These are phyloP conservation scores for Phascolomyces articulosus DNA, from an alignment of 371 early-diverging fungal species.

Conservation along the genomic window DNA sequence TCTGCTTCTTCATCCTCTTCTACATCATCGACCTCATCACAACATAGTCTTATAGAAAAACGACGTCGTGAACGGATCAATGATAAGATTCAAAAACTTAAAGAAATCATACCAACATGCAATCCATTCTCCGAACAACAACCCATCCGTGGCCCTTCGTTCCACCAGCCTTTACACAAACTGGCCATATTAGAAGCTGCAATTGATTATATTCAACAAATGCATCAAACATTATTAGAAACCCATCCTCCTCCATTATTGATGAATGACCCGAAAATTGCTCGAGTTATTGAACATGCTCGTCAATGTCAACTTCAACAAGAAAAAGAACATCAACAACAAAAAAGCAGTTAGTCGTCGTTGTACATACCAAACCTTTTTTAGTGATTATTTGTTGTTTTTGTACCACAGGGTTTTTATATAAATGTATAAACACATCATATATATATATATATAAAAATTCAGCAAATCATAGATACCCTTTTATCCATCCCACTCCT, in stretches of 20 bases:
- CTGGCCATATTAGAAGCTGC: conserved; percentile 72
- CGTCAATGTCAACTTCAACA: not conserved
- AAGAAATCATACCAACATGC: conserved; percentile 56
- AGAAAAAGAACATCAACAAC: too few species aligned
- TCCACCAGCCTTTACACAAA: conserved; percentile 56
- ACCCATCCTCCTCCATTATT: not conserved
- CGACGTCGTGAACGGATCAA: conserved; percentile 79
- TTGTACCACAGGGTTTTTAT: too few species aligned
- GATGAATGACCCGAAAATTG: conserved; percentile 6
- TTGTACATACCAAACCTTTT: too few species aligned
- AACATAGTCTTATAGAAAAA: conserved; percentile 80
- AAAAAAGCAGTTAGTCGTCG: too few species aligned
- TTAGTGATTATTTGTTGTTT: too few species aligned
- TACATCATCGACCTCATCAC: conserved; percentile 50
- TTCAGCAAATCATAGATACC: too few species aligned
- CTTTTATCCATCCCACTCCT: too few species aligned
- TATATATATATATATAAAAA: too few species aligned
- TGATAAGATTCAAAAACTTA: conserved; percentile 58
- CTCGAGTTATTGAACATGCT: conserved; percentile 13
- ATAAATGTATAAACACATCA: too few species aligned
- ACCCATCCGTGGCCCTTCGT: conserved; percentile 35
- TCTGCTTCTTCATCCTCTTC: not conserved
- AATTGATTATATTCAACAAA: conserved; percentile 68
- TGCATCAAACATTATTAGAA: conserved; percentile 15
- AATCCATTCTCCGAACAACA: conserved; percentile 51